phyloP scores from a whole-genome alignment of 176 grass and related monocot genomes.

The Aegilops speltoides region DNA sequence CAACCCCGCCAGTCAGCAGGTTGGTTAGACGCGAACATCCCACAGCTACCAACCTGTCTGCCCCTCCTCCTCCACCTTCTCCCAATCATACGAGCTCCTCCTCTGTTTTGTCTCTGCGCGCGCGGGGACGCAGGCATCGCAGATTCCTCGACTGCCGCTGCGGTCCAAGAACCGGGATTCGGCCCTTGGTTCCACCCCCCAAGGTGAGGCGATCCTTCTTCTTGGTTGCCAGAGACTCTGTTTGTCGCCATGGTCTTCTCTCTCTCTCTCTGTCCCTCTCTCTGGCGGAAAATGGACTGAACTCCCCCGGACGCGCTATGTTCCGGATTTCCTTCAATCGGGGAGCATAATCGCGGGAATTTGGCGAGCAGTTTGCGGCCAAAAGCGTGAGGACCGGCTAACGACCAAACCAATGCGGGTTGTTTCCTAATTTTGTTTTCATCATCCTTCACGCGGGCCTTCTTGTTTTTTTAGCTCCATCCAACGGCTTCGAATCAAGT shows the following conservation, averaged over 20 bases:
- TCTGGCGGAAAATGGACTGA: not conserved
- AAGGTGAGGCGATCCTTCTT: constrained; percentile 24
- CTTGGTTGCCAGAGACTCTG: not conserved
- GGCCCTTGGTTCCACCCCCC: not conserved
- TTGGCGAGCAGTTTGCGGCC: not conserved
- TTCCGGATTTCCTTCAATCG: not conserved
- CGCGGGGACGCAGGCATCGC: too few species aligned
- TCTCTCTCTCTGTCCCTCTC: too few species aligned
- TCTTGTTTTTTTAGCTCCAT: too few species aligned
- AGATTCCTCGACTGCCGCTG: not conserved
- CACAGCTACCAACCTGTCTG: constrained; percentile 15
- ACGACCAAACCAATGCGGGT: not conserved
- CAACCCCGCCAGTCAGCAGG: not conserved
- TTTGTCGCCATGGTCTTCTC: not conserved
- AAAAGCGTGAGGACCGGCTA: not conserved
- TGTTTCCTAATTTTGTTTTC: not conserved
- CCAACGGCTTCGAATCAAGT: too few species aligned
- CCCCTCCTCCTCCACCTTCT: not conserved
- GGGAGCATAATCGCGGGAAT: not conserved
- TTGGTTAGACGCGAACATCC: not conserved
- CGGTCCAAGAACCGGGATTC: not conserved
- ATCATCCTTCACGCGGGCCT: not conserved
- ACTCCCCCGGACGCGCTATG: not conserved
- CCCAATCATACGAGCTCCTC: not conserved
- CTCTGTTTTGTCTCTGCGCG: too few species aligned